Base-by-base conservation (phyloP, 306 rosid species). In the Lagenaria siceraria region DNA sequence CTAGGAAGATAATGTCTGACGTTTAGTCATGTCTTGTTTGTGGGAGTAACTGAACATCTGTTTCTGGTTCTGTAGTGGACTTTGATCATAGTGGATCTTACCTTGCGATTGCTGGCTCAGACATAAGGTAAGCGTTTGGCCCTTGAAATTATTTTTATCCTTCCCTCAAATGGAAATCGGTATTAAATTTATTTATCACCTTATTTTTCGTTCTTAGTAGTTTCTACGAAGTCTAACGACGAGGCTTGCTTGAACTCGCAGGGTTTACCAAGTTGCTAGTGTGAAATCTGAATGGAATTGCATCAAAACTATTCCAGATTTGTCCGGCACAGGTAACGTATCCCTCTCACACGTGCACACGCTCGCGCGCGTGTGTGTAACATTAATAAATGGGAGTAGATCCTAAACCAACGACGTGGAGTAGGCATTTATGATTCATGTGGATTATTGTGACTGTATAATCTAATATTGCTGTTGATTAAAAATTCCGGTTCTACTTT, bases 241-340 rank as follows among this genome's bases (percentile, higher is more conserved):
- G 42, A 27, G 11, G 79, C 18, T 81, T 53, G 58, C 58, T 80
- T 43, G 81, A 51, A 65, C 80, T 62, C 82, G 90, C 97, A 96
- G 99, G 82, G 89, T 96, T 79, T 86, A 90, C 88, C 99, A 96
- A 87, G 96, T 90, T 75, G 95, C 98, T 0, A 92, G 87, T 81
- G 98, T 96, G 80, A 96, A 96, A 82, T 87, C 90, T 56, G 99
- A 96, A 84, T 96, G 99, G 99, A 92, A 88, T 84, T 84, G 92
- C 56, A 82, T 96, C 86, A 92, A 92, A 85, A 92, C 98, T 18
- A 80, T 96, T 71, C 99, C 98, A 31, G 99, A 96, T 85, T 80
- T 96, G 77, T 96, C 99, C 24, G 98, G 99, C 84, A 96, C 99
- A 89, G 97, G 99, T 96, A 49, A 15, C 25, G 27, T 77, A 63